Evolutionary conservation across 2,329 filamentous ascomycete genomes (phyloP).

Genomic region (Fusarium drepaniforme): DNA sequence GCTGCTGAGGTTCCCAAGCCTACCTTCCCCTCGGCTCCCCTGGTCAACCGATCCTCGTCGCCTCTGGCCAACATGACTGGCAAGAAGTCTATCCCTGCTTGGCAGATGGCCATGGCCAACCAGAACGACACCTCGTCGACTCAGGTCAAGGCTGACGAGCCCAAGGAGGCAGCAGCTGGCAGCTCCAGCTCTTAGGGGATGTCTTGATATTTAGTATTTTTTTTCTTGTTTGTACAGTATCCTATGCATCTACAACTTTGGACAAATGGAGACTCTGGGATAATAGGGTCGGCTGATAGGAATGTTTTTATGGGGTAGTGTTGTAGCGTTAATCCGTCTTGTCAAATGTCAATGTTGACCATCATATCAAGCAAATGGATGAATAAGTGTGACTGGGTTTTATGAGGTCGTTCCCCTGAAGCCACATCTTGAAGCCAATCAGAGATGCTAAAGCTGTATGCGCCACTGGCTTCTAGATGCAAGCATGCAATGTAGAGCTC

Average conservation of each 20-base stretch:
- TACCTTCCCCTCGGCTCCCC: conserved; percentile 41
- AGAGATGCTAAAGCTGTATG: background rate
- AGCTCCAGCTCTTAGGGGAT: conserved; percentile 32
- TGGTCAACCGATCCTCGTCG: conserved; percentile 49
- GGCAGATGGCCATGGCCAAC: conserved; percentile 80
- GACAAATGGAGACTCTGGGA: conserved; percentile 15
- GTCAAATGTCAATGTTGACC: background rate
- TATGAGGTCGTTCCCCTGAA: background rate
- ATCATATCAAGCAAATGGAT: background rate
- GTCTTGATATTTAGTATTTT: background rate
- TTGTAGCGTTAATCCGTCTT: conserved; percentile 31
- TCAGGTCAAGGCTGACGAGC: conserved; percentile 42
- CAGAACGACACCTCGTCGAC: conserved; percentile 54
- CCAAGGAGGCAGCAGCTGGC: conserved; percentile 33
- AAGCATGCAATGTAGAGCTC: background rate
- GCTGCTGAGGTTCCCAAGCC: conserved; percentile 49
- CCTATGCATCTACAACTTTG: conserved; percentile 29
- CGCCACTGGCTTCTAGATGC: background rate
- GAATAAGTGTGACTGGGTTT: too few relatives aligned
- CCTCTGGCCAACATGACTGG: conserved; percentile 53
- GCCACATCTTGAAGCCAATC: background rate
- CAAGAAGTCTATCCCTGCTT: conserved; percentile 81
- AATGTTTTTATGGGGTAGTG: conserved; percentile 20
- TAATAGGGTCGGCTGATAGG: conserved; percentile 23
- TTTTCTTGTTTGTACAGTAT: conserved; percentile 33